Base-by-base conservation (phyloP, 768 basidiomycete species). In the Rhizopogon roseolus region DNA sequence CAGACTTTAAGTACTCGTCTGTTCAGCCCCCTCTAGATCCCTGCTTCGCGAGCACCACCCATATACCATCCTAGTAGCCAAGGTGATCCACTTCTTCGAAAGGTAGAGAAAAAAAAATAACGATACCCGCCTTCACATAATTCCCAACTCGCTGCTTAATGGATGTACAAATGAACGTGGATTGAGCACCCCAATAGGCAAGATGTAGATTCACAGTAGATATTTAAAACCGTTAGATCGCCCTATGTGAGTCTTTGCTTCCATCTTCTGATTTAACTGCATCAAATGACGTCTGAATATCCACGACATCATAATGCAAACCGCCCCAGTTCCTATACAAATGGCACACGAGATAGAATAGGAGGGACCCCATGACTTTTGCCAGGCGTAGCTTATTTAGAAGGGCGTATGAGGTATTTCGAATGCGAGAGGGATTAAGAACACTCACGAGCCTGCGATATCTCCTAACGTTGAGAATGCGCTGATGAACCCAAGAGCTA, bases 401-500 rank as follows among this genome's bases (percentile, higher is more conserved):
- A 36, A 36, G 39, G 19, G 40, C 11, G 50, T 6, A 43, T 65
- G 50, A 64, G 55, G 1, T 22, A 25, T 38, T 29, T 8, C 11
- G 38, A 19, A 41, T 10, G 16, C 16, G 9, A 17, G 37, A 52
- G 11, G 6, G 11, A n/a, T n/a, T 38, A 9, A 6, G 39, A 22
- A 43, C 22, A 80, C 82, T 72, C 74, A 94, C 75, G 90, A 85
- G 57, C 93, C 93, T 41, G 83, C 72, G 41, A 96, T 76, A 70
- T 94, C 95, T 0, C 93, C 93, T 3, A 90, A 75, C 62, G 34
- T 34, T 8, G 86, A 86, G 63, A 91, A 82, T 41, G 85, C 81
- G 66, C 93, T 93, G 61, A 93, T 81, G 56, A 90, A 70, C 1
- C 90, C 93, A 45, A 96, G 75, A 11, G 86, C 87, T n/a, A 93